Evolutionary conservation across 257 asterid species (phyloP).

Genomic region (Verbena officinalis): DNA sequence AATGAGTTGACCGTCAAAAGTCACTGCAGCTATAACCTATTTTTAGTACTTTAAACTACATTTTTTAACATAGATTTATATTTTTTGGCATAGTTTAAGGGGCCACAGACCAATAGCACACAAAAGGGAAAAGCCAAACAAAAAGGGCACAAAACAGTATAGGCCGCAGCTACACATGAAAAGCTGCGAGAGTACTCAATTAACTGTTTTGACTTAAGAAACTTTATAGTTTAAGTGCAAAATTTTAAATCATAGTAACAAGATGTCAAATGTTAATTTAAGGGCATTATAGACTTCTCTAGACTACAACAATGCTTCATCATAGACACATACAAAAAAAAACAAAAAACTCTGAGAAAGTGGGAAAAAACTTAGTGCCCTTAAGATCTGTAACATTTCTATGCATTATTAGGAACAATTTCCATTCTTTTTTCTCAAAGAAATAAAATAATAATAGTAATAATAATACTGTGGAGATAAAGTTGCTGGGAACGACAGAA

Average conservation of each 20-base stretch:
- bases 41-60: not conserved
- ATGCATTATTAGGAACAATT: too few relatives aligned
- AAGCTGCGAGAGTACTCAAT: not conserved
- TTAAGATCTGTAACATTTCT: too few relatives aligned
- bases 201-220: not conserved
- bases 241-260: too few relatives aligned
- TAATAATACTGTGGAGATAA: not conserved
- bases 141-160: not conserved
- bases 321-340: too few relatives aligned
- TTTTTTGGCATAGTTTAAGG: not conserved
- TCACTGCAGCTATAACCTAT: not conserved
- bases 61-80: too few relatives aligned
- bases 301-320: too few relatives aligned
- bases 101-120: not conserved
- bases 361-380: too few relatives aligned
- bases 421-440: too few relatives aligned
- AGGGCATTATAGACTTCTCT: too few relatives aligned
- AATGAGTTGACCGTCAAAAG: conserved; percentile 31
- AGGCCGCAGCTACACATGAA: not conserved
- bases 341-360: too few relatives aligned
- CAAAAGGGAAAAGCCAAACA: not conserved
- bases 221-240: not conserved
- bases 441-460: too few relatives aligned
- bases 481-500: conserved; percentile 6
- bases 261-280: too few relatives aligned